A percentile compares a stretch with the other conserved stretches of the same genome.
Conservation (phyloP, 352 stramenopile genomes). For the Thalassiosira hispida region DNA sequence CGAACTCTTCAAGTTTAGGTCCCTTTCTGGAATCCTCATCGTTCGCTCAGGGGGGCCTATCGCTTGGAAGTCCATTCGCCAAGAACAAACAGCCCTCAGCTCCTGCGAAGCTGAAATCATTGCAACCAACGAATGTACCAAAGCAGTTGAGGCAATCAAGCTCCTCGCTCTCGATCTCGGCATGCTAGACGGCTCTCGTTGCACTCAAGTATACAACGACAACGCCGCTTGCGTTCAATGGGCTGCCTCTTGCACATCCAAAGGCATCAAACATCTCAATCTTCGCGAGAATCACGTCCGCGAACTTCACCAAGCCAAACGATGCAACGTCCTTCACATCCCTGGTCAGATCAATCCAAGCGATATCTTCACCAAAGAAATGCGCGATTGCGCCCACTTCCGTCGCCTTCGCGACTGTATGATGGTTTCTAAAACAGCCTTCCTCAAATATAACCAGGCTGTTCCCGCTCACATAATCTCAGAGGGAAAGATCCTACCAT, state of each 20-base stretch:
- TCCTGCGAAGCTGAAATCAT: slow-evolving; percentile 20
- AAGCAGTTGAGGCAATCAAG: not conserved
- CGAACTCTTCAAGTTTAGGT: slow-evolving; percentile 12
- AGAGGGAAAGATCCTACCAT: not conserved
- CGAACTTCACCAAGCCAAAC: not conserved
- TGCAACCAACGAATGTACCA: slow-evolving; percentile 4
- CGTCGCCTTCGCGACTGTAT: not conserved
- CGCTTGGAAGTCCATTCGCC: not conserved
- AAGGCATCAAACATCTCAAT: slow-evolving; percentile 13
- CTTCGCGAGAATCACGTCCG: slow-evolving; percentile 1
- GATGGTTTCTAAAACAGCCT: not conserved
- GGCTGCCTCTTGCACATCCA: not conserved
- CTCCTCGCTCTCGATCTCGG: not conserved
- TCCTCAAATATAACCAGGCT: not conserved
- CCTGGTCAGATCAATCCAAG: not conserved
- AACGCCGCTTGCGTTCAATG: slow-evolving; percentile 5
- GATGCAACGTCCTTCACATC: slow-evolving; percentile 7
- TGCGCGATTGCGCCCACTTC: no score
- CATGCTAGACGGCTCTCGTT: not conserved
- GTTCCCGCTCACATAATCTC: not conserved
- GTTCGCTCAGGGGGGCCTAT: not conserved
- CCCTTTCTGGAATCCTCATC: not conserved
- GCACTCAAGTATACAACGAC: slow-evolving; percentile 14
- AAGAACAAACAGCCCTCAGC: not conserved
- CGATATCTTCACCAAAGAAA: not conserved